phyloP scores from a whole-genome alignment of 495 filamentous ascomycete genomes.

The Corynascus novoguineensis region DNA sequence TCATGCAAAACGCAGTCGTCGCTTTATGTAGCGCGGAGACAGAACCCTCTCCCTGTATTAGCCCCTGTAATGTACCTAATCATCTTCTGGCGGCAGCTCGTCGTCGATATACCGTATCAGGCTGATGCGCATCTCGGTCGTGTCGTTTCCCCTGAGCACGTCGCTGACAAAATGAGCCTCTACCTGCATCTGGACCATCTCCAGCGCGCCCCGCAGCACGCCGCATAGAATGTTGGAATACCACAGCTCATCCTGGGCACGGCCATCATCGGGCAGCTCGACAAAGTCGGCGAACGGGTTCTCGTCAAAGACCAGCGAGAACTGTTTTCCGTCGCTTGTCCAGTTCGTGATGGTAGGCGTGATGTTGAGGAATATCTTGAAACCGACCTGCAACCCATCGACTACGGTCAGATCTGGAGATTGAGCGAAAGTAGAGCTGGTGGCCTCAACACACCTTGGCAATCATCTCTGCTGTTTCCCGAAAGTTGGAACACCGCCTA shows the following conservation, averaged over 20 bases:
- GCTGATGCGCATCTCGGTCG: slow-evolving; percentile 93
- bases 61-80: no score
- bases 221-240: slow-evolving; percentile 97
- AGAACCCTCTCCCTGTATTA: no score
- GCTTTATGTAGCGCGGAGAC: no score
- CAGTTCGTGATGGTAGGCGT: slow-evolving; percentile 94
- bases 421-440: not conserved
- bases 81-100: slow-evolving; percentile 93
- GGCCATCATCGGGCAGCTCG: slow-evolving; percentile 90
- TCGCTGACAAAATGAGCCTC: slow-evolving; percentile 97
- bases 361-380: slow-evolving; percentile 98
- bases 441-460: slow-evolving; percentile 60
- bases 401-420: not conserved
- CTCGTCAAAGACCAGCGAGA: slow-evolving; percentile 93
- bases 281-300: slow-evolving; percentile 97
- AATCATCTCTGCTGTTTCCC: slow-evolving; percentile 94
- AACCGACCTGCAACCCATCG: slow-evolving; percentile 67
- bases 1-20: no score
- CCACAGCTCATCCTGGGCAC: slow-evolving; percentile 95
- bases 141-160: slow-evolving; percentile 86
- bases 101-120: slow-evolving; percentile 94
- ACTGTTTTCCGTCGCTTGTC: slow-evolving; percentile 92
- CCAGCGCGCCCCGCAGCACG: slow-evolving; percentile 79
- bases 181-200: slow-evolving; percentile 99
- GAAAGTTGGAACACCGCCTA: slow-evolving; percentile 79